These are phyloP conservation scores for Paragyromitra xinjiangensis DNA, from an alignment of 495 filamentous ascomycete species.

Conservation along the genomic window DNA sequence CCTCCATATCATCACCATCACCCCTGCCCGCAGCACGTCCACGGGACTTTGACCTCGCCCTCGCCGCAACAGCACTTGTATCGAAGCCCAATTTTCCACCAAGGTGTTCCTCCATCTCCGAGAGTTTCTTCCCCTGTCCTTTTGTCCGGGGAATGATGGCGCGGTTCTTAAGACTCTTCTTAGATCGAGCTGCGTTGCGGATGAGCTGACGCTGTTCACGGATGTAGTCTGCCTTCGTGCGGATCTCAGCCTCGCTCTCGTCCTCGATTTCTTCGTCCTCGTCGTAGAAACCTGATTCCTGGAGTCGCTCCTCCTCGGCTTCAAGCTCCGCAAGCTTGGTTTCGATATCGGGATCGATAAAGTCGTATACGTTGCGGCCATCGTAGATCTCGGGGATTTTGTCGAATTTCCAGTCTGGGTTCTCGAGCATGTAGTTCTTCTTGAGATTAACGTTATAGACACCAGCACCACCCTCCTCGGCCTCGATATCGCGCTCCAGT, in stretches of 20 bases:
- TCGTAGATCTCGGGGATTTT: conserved; percentile 91
- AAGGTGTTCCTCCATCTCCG: conserved; percentile 83
- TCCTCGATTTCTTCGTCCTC: conserved; percentile 73
- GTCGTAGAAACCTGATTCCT: conserved; percentile 85
- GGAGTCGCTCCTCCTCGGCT: conserved; percentile 89
- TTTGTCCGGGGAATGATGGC: conserved; percentile 84
- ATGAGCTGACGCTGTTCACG: conserved; percentile 88
- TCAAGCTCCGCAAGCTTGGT: conserved; percentile 87
- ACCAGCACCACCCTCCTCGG: conserved; percentile 90
- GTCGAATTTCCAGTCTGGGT: conserved; percentile 93
- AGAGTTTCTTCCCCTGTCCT: conserved; percentile 75
- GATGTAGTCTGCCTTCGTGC: conserved; percentile 92
- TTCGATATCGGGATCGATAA: conserved; percentile 95
- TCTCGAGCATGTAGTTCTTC: conserved; percentile 81
- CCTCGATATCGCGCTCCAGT: conserved; percentile 87
- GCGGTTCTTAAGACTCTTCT: conserved; percentile 94
- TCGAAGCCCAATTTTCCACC: conserved; percentile 82
- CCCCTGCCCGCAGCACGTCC: conserved; percentile 63
- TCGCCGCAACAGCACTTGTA: conserved; percentile 72
- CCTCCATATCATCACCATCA: conserved; percentile 80
- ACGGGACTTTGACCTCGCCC: conserved; percentile 77
- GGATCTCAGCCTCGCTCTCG: conserved; percentile 82
- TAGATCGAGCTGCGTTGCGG: conserved; percentile 88
- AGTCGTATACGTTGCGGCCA: conserved; percentile 96
- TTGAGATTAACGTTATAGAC: conserved; percentile 93